Percentiles rank a stretch among this genome's conserved stretches.
Evolutionary conservation across 768 basidiomycete species (phyloP).

Genomic region (Leccinum incarnatum): DNA sequence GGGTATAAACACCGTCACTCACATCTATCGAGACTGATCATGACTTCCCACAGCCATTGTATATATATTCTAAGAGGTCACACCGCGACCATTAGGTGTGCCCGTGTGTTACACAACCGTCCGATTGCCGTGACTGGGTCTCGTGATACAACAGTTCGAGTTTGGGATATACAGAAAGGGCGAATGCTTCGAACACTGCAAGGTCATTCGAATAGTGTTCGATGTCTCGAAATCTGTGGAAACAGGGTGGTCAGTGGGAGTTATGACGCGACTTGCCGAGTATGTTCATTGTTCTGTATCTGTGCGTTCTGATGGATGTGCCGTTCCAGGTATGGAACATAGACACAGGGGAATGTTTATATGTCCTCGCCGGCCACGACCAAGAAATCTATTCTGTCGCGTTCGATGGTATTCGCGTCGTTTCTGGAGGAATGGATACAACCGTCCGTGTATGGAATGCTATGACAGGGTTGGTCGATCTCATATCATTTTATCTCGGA

Average conservation of each 20-base stretch:
- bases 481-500: not conserved
- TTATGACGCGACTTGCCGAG: conserved; percentile 86
- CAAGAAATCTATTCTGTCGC: conserved; percentile 91
- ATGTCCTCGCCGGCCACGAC: conserved; percentile 77
- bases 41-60: conserved; percentile 44
- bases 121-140: conserved; percentile 91
- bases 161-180: conserved; percentile 92
- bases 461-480: conserved; percentile 63
- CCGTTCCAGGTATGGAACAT: conserved; percentile 78
- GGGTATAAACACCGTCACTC: conserved; percentile 50
- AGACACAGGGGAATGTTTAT: conserved; percentile 84
- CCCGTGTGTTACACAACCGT: conserved; percentile 81
- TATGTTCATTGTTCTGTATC: conserved; percentile 34
- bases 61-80: conserved; percentile 82
- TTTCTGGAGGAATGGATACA: conserved; percentile 90
- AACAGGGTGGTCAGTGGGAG: conserved; percentile 85
- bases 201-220: conserved; percentile 80
- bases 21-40: conserved; percentile 4
- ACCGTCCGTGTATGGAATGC: conserved; percentile 91
- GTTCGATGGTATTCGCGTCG: conserved; percentile 80
- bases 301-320: not conserved
- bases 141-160: conserved; percentile 78
- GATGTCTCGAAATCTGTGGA: conserved; percentile 87
- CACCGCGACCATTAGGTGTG: conserved; percentile 86
- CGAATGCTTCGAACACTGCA: conserved; percentile 58